A percentile compares a stretch with the other conserved stretches of the same genome.
phyloP scores from a whole-genome alignment of 1,284 basidiomycete genomes.

The Coriolopsis trogii region DNA sequence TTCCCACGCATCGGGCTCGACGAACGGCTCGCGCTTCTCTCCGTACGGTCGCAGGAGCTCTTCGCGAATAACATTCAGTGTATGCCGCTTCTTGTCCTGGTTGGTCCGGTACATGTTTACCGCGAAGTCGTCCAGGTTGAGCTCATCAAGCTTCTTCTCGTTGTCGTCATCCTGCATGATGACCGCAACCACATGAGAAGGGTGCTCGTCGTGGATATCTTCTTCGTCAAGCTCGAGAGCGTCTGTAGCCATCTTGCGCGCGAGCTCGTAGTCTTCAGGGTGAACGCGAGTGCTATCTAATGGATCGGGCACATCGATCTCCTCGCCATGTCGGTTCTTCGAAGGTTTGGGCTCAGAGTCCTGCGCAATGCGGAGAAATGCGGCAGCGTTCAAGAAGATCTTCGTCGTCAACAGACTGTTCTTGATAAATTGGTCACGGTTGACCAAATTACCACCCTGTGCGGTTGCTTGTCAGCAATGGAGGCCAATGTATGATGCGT shows the following conservation, averaged over 20 bases:
- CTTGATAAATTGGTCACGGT: constrained; percentile 86
- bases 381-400: constrained; percentile 89
- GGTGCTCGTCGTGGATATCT: constrained; percentile 88
- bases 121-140: constrained; percentile 97
- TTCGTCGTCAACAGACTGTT: constrained; percentile 80
- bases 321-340: constrained; percentile 73
- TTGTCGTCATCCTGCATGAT: constrained; percentile 87
- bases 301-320: constrained; percentile 78
- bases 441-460: constrained; percentile 87
- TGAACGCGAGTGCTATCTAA: constrained; percentile 97
- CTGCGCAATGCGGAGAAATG: constrained; percentile 87
- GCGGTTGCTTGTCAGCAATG: constrained; percentile 19
- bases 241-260: constrained; percentile 98
- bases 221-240: constrained; percentile 96
- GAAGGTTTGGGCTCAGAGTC: constrained; percentile 54
- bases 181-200: constrained; percentile 82
- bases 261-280: constrained; percentile 97
- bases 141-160: constrained; percentile 84
- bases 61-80: constrained; percentile 85
- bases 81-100: constrained; percentile 85
- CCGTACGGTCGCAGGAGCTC: constrained; percentile 89
- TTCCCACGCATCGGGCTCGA: constrained; percentile 74
- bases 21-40: constrained; percentile 78
- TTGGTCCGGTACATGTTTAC: constrained; percentile 87
- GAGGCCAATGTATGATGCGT: neutral